These are phyloP conservation scores for Penicillium sp. DNA, from an alignment of 2,329 filamentous ascomycete genomes.

Conservation along the genomic window DNA sequence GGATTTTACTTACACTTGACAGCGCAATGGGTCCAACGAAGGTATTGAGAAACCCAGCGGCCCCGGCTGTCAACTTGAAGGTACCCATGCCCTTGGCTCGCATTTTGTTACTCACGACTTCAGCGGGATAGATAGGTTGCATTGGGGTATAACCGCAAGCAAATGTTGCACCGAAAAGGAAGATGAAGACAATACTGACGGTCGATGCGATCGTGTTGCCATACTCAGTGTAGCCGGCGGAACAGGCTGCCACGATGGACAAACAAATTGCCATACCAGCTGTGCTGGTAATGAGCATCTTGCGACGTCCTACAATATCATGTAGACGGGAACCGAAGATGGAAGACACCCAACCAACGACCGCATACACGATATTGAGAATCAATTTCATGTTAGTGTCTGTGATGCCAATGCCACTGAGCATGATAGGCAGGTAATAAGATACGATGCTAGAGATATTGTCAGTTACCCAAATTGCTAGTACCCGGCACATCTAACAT, in stretches of 20 bases:
- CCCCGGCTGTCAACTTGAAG: background rate
- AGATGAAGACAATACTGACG: background rate
- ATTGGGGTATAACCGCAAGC: background rate
- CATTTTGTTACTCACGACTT: background rate
- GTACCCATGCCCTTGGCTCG: background rate
- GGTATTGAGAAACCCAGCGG: background rate
- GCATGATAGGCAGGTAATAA: background rate
- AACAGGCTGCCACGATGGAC: background rate
- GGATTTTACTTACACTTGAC: background rate
- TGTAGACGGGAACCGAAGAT: background rate
- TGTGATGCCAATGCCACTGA: background rate
- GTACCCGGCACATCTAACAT: background rate
- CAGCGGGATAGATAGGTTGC: background rate
- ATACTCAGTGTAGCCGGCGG: background rate
- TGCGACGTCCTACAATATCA: background rate
- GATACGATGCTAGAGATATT: background rate
- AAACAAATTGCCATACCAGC: background rate
- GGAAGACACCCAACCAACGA: background rate
- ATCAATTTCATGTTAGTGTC: background rate
- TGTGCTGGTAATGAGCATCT: background rate
- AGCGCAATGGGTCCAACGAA: background rate
- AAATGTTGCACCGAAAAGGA: background rate
- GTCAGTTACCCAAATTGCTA: background rate
- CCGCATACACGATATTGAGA: background rate
- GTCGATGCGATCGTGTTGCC: background rate